A percentile compares a stretch with the other conserved stretches of the same genome.
Conservation (phyloP, 306 rosid genomes). For the Dalbergia cultrata region DNA sequence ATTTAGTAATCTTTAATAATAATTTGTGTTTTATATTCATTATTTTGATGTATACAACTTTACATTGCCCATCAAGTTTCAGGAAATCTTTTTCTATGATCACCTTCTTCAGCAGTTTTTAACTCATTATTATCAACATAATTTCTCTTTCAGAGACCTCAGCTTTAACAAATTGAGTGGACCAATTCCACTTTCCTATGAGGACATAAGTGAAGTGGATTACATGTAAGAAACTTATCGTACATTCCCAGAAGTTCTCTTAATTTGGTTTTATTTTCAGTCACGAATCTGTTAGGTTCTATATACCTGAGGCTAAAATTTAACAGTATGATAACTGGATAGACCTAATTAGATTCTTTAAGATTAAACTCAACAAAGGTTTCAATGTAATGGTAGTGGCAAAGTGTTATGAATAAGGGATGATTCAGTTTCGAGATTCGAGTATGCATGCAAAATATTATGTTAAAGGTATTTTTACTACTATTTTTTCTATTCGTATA, state of each 20-base stretch:
- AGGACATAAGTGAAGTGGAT: constrained; percentile 13
- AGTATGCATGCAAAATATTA: no score
- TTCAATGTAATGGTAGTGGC: neutral
- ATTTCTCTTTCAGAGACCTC: constrained; percentile 73
- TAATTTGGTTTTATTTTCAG: constrained; percentile 9
- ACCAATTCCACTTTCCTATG: constrained; percentile 58
- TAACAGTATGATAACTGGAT: constrained; percentile 8
- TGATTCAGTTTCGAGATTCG: no score
- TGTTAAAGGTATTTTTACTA: no score
- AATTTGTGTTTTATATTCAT: neutral
- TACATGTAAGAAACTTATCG: constrained; percentile 60
- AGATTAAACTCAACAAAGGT: neutral
- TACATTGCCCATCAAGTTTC: neutral
- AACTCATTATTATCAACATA: neutral
- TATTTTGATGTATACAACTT: constrained; percentile 4
- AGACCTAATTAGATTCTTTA: neutral
- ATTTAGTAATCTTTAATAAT: neutral
- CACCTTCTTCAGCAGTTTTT: neutral
- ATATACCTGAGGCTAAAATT: neutral
- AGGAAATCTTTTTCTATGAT: neutral
- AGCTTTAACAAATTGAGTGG: constrained; percentile 80
- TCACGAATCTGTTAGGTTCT: constrained; percentile 11
- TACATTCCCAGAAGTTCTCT: neutral
- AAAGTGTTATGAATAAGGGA: no score
- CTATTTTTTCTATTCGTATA: no score